Percentiles rank a stretch among this genome's conserved stretches.
phyloP scores from a whole-genome alignment of 768 basidiomycete genomes.

The Lactarius quietus region DNA sequence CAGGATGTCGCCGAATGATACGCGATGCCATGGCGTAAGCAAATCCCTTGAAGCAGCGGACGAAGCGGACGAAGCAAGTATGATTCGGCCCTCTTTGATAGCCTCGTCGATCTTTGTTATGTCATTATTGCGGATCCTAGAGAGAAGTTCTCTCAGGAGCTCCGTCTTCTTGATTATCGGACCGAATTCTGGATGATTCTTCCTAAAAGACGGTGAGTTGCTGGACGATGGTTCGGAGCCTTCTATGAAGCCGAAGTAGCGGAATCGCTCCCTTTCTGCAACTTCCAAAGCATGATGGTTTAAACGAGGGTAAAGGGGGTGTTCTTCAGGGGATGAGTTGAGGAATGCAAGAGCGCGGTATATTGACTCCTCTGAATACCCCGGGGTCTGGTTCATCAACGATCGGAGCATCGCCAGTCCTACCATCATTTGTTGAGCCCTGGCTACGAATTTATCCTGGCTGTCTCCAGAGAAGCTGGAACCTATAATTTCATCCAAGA shows the following conservation, averaged over 20 bases:
- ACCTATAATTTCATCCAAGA: neutral
- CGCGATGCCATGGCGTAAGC: neutral
- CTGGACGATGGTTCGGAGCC: neutral
- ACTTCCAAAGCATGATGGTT: neutral
- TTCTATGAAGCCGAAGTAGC: neutral
- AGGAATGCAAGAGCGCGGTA: no score
- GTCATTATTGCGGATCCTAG: neutral
- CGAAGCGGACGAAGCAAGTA: neutral
- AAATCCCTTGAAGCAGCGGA: neutral
- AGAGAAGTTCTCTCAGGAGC: neutral
- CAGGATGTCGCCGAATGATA: neutral
- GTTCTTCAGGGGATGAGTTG: no score
- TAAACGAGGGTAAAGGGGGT: neutral
- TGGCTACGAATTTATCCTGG: no score
- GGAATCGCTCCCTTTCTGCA: neutral
- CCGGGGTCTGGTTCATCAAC: no score
- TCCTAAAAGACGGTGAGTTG: neutral
- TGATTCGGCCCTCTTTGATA: neutral
- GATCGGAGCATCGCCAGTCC: no score
- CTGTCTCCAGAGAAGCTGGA: neutral
- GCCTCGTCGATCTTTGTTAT: neutral
- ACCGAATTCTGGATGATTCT: neutral
- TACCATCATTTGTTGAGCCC: no score
- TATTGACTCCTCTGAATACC: no score
- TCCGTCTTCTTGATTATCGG: neutral